Conservation (phyloP, 495 filamentous ascomycete species). For the Hypoxylon lenormandii region DNA sequence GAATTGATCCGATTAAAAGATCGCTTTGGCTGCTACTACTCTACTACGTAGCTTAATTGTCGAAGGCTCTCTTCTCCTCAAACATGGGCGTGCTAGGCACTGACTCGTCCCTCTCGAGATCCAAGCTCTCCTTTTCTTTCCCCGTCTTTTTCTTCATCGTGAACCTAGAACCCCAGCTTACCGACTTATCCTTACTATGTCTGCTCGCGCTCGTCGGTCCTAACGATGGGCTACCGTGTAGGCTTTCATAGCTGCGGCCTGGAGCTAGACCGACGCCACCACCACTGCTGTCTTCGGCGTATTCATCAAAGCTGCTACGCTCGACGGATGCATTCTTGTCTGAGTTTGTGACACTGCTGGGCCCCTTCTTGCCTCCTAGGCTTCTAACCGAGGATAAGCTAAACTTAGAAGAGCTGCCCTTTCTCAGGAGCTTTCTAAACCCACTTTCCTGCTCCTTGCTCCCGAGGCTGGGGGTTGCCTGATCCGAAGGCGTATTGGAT, state of each 20-base stretch:
- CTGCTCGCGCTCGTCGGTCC: constrained; percentile 52
- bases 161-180: constrained; percentile 61
- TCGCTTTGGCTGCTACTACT: not conserved
- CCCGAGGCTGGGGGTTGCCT: constrained; percentile 55
- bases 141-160: constrained; percentile 61
- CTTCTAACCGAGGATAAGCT: constrained; percentile 70
- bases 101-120: constrained; percentile 56
- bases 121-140: constrained; percentile 62
- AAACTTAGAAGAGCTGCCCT: constrained; percentile 83
- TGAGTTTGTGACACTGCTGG: constrained; percentile 60
- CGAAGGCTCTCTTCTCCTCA: constrained; percentile 12
- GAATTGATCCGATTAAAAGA: constrained; percentile 16
- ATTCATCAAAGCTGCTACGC: constrained; percentile 63
- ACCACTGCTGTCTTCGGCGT: constrained; percentile 52
- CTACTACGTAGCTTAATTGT: constrained; percentile 3
- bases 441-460: constrained; percentile 64
- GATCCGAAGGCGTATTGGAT: constrained; percentile 74
- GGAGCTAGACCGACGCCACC: constrained; percentile 45
- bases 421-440: constrained; percentile 79
- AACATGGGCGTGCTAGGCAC: constrained; percentile 30
- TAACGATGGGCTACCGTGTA: constrained; percentile 56
- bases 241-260: constrained; percentile 60
- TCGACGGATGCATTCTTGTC: constrained; percentile 59
- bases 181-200: constrained; percentile 53
- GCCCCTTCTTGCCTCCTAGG: constrained; percentile 73